Evolutionary conservation across 75 land plant species (phyloP).

Genomic region (Isoetes taiwanensis): DNA sequence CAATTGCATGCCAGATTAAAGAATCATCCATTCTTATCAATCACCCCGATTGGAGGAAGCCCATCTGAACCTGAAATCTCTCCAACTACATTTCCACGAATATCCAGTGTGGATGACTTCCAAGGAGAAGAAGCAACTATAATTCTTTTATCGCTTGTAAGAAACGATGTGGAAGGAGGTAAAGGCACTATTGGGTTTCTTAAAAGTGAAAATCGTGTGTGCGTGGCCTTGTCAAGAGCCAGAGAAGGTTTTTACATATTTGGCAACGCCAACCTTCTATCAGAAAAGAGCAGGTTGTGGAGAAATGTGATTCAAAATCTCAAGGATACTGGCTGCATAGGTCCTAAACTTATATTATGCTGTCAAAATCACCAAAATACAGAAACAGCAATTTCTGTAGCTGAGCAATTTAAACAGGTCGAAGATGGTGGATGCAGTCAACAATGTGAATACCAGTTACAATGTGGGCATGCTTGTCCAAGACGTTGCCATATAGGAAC

Average conservation of each 20-base stretch:
- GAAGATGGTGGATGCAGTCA: constrained; percentile 15
- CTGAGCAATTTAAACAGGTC: constrained; percentile 8
- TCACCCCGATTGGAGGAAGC: no score
- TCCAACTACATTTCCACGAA: neutral
- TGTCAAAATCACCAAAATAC: constrained; percentile 16
- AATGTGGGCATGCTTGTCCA: constrained; percentile 22
- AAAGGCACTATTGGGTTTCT: constrained; percentile 20
- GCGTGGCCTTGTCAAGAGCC: constrained; percentile 25
- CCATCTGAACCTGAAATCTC: no score
- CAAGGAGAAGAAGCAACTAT: constrained; percentile 23
- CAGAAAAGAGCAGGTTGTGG: constrained; percentile 12
- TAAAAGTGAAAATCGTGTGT: constrained; percentile 15
- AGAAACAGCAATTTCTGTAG: constrained; percentile 1
- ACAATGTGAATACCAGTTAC: constrained; percentile 14
- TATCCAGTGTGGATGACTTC: constrained; percentile 23
- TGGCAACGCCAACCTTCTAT: constrained; percentile 19
- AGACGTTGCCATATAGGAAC: constrained; percentile 17
- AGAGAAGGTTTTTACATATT: constrained; percentile 24
- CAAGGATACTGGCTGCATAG: neutral
- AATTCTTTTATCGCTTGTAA: constrained; percentile 18
- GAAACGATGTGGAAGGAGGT: neutral
- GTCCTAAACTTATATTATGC: neutral
- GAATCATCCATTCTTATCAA: neutral
- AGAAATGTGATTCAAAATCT: constrained; percentile 6
- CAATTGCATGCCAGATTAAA: neutral